Evolutionary conservation across 441 rosid genomes (phyloP).

Genomic region (Aquilaria agallochum): DNA sequence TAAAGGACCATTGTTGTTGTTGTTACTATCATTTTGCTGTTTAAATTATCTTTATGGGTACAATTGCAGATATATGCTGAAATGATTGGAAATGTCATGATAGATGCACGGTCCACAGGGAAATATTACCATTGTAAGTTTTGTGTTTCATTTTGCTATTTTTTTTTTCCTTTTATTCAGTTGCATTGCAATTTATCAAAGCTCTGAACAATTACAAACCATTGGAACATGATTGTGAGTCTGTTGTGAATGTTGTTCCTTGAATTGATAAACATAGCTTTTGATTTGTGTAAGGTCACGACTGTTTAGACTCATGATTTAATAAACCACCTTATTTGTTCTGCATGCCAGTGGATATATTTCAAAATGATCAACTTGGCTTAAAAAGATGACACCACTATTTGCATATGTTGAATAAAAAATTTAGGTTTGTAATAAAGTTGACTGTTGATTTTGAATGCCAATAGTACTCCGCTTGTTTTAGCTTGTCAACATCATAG

Average conservation of each 20-base stretch:
- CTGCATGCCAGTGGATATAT: too few relatives aligned
- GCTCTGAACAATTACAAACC: too few relatives aligned
- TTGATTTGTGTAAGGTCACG: too few relatives aligned
- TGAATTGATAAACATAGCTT: too few relatives aligned
- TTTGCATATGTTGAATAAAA: too few relatives aligned
- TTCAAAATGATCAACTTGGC: not conserved
- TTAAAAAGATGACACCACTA: too few relatives aligned
- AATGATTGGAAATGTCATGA: slow-evolving; percentile 99
- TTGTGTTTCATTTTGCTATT: not conserved
- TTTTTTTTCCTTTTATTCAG: not conserved
- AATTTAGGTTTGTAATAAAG: too few relatives aligned
- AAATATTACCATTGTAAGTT: slow-evolving; percentile 97
- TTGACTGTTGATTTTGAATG: too few relatives aligned
- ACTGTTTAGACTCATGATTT: too few relatives aligned
- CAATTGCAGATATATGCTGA: slow-evolving; percentile 85
- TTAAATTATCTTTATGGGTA: slow-evolving; percentile 1
- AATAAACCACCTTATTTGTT: too few relatives aligned
- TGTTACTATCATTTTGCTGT: not conserved
- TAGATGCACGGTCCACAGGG: slow-evolving; percentile 98
- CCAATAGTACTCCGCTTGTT: not conserved
- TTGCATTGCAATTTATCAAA: not conserved
- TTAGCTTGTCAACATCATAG: not conserved
- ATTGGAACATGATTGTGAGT: too few relatives aligned
- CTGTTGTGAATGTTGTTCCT: too few relatives aligned
- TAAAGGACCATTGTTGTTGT: not conserved